phyloP scores from a whole-genome alignment of 2,329 filamentous ascomycete genomes.

The Stachybotrys chlorohalonatus region DNA sequence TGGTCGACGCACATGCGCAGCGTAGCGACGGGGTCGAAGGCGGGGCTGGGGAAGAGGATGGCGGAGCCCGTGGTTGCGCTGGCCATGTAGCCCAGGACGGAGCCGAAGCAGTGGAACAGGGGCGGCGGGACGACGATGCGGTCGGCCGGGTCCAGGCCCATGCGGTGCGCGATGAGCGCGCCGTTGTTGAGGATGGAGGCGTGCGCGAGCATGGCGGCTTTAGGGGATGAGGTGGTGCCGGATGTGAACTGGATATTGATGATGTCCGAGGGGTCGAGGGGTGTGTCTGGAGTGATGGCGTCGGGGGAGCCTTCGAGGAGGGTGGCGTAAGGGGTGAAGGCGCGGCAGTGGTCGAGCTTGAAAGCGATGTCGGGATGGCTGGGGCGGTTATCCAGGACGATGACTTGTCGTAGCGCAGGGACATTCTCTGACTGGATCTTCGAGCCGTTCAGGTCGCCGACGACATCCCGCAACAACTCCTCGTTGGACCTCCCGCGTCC shows the following conservation, averaged over 20 bases:
- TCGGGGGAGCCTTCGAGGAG: constrained; percentile 26
- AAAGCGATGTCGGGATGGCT: constrained; percentile 36
- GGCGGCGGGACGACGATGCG: constrained; percentile 78
- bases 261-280: constrained; percentile 54
- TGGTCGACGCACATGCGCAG: constrained; percentile 48
- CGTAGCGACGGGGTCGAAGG: constrained; percentile 71
- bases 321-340: constrained; percentile 35
- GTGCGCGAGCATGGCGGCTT: constrained; percentile 85
- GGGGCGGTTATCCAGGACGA: constrained; percentile 70
- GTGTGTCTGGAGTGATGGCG: constrained; percentile 31
- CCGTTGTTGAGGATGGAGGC: constrained; percentile 89
- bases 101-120: constrained; percentile 85
- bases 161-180: constrained; percentile 70
- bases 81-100: constrained; percentile 90
- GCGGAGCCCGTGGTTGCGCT: constrained; percentile 71
- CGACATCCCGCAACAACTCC: constrained; percentile 33
- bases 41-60: constrained; percentile 78
- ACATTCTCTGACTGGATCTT: constrained; percentile 37
- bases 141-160: constrained; percentile 69
- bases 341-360: constrained; percentile 27
- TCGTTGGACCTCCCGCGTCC: constrained; percentile 45
- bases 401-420: constrained; percentile 60
- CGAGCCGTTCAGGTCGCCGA: constrained; percentile 28
- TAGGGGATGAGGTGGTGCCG: constrained; percentile 84
- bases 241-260: constrained; percentile 97